Evolutionary conservation across 495 filamentous ascomycete species (phyloP), one percentile per base, ranked within the genome.

Genomic region (Clohesyomyces aquaticus): DNA sequence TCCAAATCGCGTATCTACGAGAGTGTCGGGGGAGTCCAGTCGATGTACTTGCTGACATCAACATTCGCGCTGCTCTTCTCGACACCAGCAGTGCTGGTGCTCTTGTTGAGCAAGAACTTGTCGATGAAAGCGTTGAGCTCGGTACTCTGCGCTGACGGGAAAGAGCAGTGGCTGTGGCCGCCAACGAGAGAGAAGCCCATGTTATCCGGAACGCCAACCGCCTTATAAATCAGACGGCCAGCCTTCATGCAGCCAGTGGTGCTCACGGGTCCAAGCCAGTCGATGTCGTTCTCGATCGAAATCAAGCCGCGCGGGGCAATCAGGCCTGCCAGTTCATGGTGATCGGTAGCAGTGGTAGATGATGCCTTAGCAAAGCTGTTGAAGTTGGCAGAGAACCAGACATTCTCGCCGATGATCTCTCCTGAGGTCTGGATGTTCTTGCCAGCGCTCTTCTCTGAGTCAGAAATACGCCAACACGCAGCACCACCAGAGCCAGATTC

Each of bases 181-280:
- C 82, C 80, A 19, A 80, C 76, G 59, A 79, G 77, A 1, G 78
- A 78, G 72, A 79, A 83, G 1, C 82, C 82, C 71, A 84, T 79
- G 66, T 76, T 76, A 55, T 75, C 71, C 2, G 64, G 51, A 29
- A 72, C 78, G 16, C 82, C 81, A 6, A 80, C 68, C 1, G 78
- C 79, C 72, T 83, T 73, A 70, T 81, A 86, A 59, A 78, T 72
- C 66, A 76, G 69, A 29, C 77, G 76, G 11, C 75, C 82, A 14
- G 77, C 77, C 67, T 76, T 77, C 82, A 82, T 82, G 77, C 82
- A 86, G n/a, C 74, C 81, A 11, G 77, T 81, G 6, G 78, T 77
- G 64, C 73, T 75, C 42, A 70, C 62, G 0, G 73, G 71, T n/a
- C 77, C 75, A 53, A 80, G 72, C 69, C 77, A 80, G 56, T 76